Evolutionary conservation across 2,329 filamentous ascomycete species (phyloP).

Genomic region (Ophiostoma ulmi): DNA sequence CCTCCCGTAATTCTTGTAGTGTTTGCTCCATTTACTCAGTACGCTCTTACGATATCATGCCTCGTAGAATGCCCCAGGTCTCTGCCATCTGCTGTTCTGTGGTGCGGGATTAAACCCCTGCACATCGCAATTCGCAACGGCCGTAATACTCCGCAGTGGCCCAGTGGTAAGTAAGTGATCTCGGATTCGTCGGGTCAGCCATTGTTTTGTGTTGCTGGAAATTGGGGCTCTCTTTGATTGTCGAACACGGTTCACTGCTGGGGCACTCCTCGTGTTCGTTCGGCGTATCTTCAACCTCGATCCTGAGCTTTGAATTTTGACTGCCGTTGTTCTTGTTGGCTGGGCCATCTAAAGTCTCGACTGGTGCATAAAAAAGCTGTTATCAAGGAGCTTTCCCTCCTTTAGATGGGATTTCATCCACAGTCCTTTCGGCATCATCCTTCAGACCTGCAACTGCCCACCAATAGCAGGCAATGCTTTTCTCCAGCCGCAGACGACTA

Average conservation of each 20-base stretch:
- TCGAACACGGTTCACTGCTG: neutral
- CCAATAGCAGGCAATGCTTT: neutral
- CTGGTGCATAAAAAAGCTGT: neutral
- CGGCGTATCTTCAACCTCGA: neutral
- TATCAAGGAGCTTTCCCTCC: constrained; percentile 3
- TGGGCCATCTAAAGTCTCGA: neutral
- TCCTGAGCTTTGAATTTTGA: neutral
- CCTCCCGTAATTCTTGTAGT: too few species aligned
- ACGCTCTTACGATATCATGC: neutral
- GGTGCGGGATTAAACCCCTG: neutral
- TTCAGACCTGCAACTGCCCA: neutral
- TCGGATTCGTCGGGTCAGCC: neutral
- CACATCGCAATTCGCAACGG: neutral
- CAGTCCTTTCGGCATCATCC: neutral
- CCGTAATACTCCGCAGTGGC: neutral
- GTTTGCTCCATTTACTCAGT: too few species aligned
- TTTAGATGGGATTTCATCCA: neutral
- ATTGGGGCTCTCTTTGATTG: neutral
- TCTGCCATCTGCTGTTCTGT: neutral
- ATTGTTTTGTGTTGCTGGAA: neutral
- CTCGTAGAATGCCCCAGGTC: neutral
- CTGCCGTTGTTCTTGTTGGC: neutral
- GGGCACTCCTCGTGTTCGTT: too few species aligned
- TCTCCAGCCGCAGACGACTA: neutral
- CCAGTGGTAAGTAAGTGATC: neutral